Conservation (phyloP, 2,329 filamentous ascomycete species). For the Diplodia scrobiculata region DNA sequence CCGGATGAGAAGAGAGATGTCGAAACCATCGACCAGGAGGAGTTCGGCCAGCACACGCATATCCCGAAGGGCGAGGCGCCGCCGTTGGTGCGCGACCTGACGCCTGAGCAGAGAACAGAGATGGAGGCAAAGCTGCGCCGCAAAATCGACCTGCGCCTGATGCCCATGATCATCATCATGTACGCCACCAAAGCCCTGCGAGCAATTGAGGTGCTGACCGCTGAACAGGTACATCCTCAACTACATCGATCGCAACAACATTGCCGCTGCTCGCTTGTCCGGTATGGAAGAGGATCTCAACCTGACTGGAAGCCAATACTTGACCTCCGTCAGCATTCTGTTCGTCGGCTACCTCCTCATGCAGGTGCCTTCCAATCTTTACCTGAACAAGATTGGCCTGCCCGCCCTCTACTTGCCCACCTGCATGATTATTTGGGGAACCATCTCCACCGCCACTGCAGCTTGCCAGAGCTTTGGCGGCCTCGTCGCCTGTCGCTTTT, state of each 20-base stretch:
- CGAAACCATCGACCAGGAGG: conserved; percentile 24
- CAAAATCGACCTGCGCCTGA: conserved; percentile 69
- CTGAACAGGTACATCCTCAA: conserved; percentile 73
- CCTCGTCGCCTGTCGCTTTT: conserved; percentile 55
- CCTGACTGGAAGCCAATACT: conserved; percentile 62
- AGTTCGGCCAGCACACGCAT: conserved; percentile 18
- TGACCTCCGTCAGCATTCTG: conserved; percentile 56
- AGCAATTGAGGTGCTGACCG: background rate
- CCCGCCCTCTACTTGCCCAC: conserved; percentile 47
- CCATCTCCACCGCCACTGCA: conserved; percentile 45
- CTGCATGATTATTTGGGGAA: conserved; percentile 49
- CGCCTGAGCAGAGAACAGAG: conserved; percentile 54
- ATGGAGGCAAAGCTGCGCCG: conserved; percentile 64
- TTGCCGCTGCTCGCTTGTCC: conserved; percentile 64
- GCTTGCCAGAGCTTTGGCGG: conserved; percentile 50
- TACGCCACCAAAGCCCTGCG: conserved; percentile 47
- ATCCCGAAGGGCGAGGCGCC: conserved; percentile 34
- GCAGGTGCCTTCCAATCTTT: conserved; percentile 53
- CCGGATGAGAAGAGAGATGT: conserved; percentile 19
- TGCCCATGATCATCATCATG: conserved; percentile 71
- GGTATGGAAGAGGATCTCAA: conserved; percentile 64
- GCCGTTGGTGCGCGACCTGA: conserved; percentile 48
- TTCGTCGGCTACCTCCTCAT: conserved; percentile 60
- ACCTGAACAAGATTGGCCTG: conserved; percentile 47
- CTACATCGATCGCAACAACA: conserved; percentile 70